Conservation (phyloP, 164 flowering plant species). For the Nymphaea colorata region DNA sequence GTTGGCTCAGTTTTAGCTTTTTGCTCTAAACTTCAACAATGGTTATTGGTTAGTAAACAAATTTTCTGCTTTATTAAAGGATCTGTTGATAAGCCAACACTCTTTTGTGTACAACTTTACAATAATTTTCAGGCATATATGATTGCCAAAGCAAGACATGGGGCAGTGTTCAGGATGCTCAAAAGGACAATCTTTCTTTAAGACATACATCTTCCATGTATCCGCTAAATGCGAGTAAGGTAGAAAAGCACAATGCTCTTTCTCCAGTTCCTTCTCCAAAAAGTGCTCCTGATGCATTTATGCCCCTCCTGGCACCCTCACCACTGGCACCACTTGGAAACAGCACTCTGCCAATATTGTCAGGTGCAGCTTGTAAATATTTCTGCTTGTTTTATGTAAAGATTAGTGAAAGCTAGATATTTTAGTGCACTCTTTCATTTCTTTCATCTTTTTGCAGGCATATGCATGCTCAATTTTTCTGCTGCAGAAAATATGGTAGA, state of each 20-base stretch:
- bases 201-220: not conserved
- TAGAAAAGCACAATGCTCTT: conserved; percentile 17
- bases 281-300: conserved; percentile 58
- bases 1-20: no score
- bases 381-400: not conserved
- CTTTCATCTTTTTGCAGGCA: conserved; percentile 37
- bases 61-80: no score
- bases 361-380: conserved; percentile 41
- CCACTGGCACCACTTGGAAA: conserved; percentile 78
- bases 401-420: not conserved
- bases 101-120: no score
- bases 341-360: conserved; percentile 50
- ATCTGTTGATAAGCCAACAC: no score
- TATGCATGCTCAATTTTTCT: conserved; percentile 60
- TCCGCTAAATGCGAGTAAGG: conserved; percentile 11
- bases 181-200: not conserved
- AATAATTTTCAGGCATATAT: conserved; percentile 26
- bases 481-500: conserved; percentile 56
- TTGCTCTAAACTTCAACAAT: not conserved
- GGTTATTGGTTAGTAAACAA: not conserved
- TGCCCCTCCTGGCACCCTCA: conserved; percentile 86
- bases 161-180: not conserved
- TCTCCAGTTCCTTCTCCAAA: conserved; percentile 44
- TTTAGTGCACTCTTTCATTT: not conserved
- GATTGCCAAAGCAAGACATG: conserved; percentile 20